Percentiles rank a stretch among this genome's conserved stretches.
These are phyloP conservation scores for Thermoascus crustaceus DNA, from an alignment of 2,329 filamentous ascomycete genomes.

Conservation along the genomic window DNA sequence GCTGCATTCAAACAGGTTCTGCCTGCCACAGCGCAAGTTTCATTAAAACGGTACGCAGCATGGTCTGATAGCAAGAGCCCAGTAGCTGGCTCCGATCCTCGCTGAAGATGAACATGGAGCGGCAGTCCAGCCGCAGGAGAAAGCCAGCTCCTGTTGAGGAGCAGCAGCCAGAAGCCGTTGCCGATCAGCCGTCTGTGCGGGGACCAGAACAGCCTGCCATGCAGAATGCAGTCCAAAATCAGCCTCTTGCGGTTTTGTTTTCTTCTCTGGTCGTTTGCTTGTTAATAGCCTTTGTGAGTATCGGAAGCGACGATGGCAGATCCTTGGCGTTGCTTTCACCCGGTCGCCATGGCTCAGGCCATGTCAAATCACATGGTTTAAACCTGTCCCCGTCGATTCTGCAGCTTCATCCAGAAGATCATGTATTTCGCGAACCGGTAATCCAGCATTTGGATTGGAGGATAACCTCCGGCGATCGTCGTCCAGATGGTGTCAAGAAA, in stretches of 20 bases:
- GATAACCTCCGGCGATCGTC: slow-evolving; percentile 30
- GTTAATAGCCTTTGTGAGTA: slow-evolving; percentile 6
- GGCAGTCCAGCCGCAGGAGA: slow-evolving; percentile 12
- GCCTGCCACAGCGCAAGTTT: no score
- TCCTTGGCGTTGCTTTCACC: no score
- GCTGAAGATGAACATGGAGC: slow-evolving; percentile 11
- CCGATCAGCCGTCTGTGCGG: not conserved
- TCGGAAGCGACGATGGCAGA: not conserved
- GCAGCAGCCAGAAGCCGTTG: slow-evolving; percentile 3
- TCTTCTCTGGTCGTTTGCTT: slow-evolving; percentile 12
- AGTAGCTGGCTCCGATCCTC: no score
- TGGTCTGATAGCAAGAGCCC: no score
- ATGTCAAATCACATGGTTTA: slow-evolving; percentile 3
- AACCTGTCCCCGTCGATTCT: slow-evolving; percentile 14
- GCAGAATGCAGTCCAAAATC: not conserved
- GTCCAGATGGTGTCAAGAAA: slow-evolving; percentile 46
- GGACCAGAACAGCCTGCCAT: not conserved
- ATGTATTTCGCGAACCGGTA: slow-evolving; percentile 28
- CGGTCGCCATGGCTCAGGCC: no score
- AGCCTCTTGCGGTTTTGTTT: slow-evolving; percentile 6
- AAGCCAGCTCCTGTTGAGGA: slow-evolving; percentile 6
- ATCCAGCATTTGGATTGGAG: slow-evolving; percentile 34
- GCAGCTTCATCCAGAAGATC: slow-evolving; percentile 36
- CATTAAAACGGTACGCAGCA: no score
- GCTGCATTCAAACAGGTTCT: no score